Conservation (phyloP, 2,329 filamentous ascomycete species). For the Meredithiella fracta region DNA sequence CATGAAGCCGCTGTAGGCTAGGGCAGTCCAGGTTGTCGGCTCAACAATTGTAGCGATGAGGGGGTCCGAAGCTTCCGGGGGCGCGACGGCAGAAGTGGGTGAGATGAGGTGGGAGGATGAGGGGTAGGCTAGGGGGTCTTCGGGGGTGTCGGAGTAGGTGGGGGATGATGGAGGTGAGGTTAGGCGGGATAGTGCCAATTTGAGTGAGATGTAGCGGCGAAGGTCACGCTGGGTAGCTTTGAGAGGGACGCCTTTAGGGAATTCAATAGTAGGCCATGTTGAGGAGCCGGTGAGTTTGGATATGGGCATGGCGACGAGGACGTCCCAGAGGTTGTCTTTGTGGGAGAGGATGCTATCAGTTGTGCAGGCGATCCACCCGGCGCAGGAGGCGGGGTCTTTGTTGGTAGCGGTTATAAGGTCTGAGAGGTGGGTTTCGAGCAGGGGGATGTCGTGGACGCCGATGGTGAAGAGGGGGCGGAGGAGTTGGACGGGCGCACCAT, state of each 20-base stretch:
- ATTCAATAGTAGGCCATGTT: slow-evolving; percentile 62
- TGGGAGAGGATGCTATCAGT: slow-evolving; percentile 84
- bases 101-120: slow-evolving; percentile 1
- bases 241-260: slow-evolving; percentile 44
- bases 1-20: slow-evolving; percentile 71
- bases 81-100: slow-evolving; percentile 1
- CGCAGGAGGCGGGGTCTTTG: slow-evolving; percentile 15
- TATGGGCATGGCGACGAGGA: slow-evolving; percentile 64
- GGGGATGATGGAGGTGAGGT: neutral
- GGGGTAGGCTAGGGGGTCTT: slow-evolving; percentile 9
- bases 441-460: slow-evolving; percentile 81
- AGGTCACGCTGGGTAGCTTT: slow-evolving; percentile 85
- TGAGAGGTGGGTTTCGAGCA: slow-evolving; percentile 44
- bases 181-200: slow-evolving; percentile 41
- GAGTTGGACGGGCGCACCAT: slow-evolving; percentile 43
- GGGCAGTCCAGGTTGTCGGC: slow-evolving; percentile 50
- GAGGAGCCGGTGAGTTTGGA: slow-evolving; percentile 20
- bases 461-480: slow-evolving; percentile 79
- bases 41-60: slow-evolving; percentile 41
- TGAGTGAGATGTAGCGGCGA: slow-evolving; percentile 57
- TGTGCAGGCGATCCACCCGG: slow-evolving; percentile 83
- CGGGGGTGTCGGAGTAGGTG: neutral
- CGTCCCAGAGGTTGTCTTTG: slow-evolving; percentile 76
- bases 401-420: slow-evolving; percentile 21
- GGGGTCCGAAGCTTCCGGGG: slow-evolving; percentile 24